Conservation (phyloP, 2,329 filamentous ascomycete genomes). For the Aspergillus cejpii region DNA sequence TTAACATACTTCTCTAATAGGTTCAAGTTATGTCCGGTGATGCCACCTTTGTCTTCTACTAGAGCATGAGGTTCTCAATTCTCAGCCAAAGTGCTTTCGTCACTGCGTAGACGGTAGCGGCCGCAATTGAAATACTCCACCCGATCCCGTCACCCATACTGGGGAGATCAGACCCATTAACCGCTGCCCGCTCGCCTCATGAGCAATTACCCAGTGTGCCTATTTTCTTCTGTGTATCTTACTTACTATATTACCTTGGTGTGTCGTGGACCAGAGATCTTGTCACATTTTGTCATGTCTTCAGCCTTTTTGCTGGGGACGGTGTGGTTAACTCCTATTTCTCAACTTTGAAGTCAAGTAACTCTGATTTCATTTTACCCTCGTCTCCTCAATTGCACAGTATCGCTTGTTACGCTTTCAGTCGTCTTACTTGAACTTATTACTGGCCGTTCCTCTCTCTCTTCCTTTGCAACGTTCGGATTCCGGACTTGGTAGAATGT, state of each 20-base stretch:
- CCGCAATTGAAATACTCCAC: neutral
- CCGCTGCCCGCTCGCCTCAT: slow-evolving; percentile 23
- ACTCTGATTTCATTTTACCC: slow-evolving; percentile 8
- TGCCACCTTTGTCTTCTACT: slow-evolving; percentile 45
- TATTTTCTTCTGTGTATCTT: slow-evolving; percentile 35
- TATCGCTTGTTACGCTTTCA: neutral
- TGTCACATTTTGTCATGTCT: slow-evolving; percentile 19
- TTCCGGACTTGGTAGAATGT: neutral
- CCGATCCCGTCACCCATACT: neutral
- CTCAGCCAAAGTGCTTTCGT: slow-evolving; percentile 1
- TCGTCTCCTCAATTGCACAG: slow-evolving; percentile 4
- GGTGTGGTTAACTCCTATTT: slow-evolving; percentile 21
- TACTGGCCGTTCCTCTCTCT: neutral
- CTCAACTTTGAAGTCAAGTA: slow-evolving; percentile 17
- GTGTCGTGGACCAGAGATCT: slow-evolving; percentile 24
- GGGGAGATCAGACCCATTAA: neutral
- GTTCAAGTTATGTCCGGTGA: slow-evolving; percentile 46
- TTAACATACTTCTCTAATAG: slow-evolving; percentile 26
- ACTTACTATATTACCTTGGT: slow-evolving; percentile 31
- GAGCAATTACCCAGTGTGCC: slow-evolving; percentile 26
- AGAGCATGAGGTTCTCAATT: slow-evolving; percentile 8
- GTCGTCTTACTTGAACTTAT: neutral
- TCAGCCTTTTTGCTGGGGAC: slow-evolving; percentile 14
- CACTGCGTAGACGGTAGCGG: slow-evolving; percentile 6
- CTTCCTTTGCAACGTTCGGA: neutral